Evolutionary conservation across 2,329 filamentous ascomycete genomes (phyloP).

Genomic region (Botryotinia convoluta): DNA sequence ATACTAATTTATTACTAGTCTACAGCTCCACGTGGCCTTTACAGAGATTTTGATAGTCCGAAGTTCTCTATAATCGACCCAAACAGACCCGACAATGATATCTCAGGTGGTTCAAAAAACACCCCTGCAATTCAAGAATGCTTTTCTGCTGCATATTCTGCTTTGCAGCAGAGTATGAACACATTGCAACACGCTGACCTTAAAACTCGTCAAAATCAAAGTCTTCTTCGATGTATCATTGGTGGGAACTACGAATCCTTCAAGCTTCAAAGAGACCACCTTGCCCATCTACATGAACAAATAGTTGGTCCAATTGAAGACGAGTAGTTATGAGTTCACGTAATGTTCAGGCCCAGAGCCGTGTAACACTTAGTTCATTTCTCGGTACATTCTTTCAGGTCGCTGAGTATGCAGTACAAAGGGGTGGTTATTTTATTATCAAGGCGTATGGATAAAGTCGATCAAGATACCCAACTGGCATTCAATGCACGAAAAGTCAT

Average conservation of each 20-base stretch:
- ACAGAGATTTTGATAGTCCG: constrained; percentile 51
- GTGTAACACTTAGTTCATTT: not conserved
- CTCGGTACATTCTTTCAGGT: not conserved
- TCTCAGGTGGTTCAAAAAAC: constrained; percentile 79
- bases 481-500: constrained; percentile 9
- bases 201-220: constrained; percentile 34
- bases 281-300: constrained; percentile 35
- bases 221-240: constrained; percentile 68
- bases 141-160: constrained; percentile 64
- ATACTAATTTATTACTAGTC: constrained; percentile 23
- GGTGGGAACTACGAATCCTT: constrained; percentile 79
- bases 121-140: constrained; percentile 63
- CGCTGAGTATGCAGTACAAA: constrained; percentile 11
- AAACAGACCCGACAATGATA: constrained; percentile 81
- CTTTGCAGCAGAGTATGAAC: constrained; percentile 57
- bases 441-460: constrained; percentile 15
- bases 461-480: constrained; percentile 18
- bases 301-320: constrained; percentile 29
- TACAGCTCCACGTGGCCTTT: constrained; percentile 41
- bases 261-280: constrained; percentile 60
- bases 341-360: not conserved
- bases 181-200: constrained; percentile 42
- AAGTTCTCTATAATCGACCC: constrained; percentile 89
- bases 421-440: constrained; percentile 1
- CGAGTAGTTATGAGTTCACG: constrained; percentile 3